Evolutionary conservation across 176 grass and related monocot genomes (phyloP).

Genomic region (Rhynchospora breviuscula): DNA sequence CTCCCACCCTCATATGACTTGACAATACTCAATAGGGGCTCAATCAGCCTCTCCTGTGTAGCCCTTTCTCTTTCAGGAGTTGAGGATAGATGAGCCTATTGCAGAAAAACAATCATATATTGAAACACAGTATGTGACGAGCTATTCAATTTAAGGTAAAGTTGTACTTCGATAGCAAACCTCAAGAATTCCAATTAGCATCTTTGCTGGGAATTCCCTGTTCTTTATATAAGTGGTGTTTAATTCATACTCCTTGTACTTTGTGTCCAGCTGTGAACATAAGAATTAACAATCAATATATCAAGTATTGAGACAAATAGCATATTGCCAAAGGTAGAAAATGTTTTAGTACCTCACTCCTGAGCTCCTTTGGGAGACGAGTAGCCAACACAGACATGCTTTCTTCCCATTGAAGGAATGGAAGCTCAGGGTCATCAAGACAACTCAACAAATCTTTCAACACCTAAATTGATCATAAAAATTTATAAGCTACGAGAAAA

Average conservation of each 20-base stretch:
- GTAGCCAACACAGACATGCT: conserved; percentile 98
- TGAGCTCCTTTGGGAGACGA: conserved; percentile 84
- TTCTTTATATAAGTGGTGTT: conserved; percentile 56
- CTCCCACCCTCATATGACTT: conserved; percentile 99
- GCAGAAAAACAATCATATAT: conserved; percentile 25
- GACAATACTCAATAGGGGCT: conserved; percentile 76
- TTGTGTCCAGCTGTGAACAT: conserved; percentile 66
- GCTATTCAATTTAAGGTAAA: conserved; percentile 17
- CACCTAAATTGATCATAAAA: conserved; percentile 35
- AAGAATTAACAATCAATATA: conserved; percentile 29
- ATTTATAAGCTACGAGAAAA: not conserved
- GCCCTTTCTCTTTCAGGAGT: conserved; percentile 78
- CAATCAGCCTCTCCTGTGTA: conserved; percentile 87
- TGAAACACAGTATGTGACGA: conserved; percentile 15
- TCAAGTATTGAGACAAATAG: conserved; percentile 15
- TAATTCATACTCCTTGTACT: conserved; percentile 82
- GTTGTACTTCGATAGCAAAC: conserved; percentile 33
- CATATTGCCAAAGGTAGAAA: conserved; percentile 15
- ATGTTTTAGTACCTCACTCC: conserved; percentile 64
- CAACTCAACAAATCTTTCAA: conserved; percentile 86
- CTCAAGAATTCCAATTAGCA: conserved; percentile 85
- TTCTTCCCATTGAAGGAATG: conserved; percentile 99
- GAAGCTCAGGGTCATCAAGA: conserved; percentile 93
- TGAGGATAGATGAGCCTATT: conserved; percentile 77
- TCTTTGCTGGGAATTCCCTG: conserved; percentile 87